Evolutionary conservation across 2,329 filamentous ascomycete genomes (phyloP).

Genomic region (Allantophomopsis lycopodina): DNA sequence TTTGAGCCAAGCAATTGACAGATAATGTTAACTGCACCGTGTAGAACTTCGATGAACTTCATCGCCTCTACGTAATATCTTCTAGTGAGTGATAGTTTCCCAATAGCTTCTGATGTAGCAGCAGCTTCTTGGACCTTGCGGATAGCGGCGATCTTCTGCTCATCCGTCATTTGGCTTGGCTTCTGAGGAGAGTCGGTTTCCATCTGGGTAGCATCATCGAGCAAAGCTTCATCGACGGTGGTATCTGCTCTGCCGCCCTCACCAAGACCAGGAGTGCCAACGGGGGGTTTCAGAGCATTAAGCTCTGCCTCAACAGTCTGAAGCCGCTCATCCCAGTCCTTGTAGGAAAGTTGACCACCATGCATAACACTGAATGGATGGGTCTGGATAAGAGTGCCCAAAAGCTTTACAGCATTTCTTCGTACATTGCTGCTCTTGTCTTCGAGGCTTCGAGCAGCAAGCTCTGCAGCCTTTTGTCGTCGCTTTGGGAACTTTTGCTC

Average conservation of each 20-base stretch:
- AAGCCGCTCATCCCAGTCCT: constrained; percentile 74
- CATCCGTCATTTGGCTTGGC: constrained; percentile 53
- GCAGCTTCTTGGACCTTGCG: constrained; percentile 77
- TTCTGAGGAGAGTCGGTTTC: constrained; percentile 53
- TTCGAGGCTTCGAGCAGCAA: constrained; percentile 79
- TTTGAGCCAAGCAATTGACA: constrained; percentile 83
- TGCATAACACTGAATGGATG: constrained; percentile 92
- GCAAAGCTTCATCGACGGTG: constrained; percentile 60
- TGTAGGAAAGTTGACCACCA: constrained; percentile 69
- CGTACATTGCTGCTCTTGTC: constrained; percentile 98
- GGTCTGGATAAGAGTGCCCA: constrained; percentile 78
- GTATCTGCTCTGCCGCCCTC: constrained; percentile 50
- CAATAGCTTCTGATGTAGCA: constrained; percentile 76
- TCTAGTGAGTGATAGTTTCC: constrained; percentile 74
- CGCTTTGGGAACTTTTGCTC: constrained; percentile 93
- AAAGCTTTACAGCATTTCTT: constrained; percentile 84
- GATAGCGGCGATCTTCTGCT: constrained; percentile 59
- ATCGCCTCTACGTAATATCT: constrained; percentile 91
- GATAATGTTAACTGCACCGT: constrained; percentile 66
- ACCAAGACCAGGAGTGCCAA: constrained; percentile 57
- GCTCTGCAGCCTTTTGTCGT: constrained; percentile 72
- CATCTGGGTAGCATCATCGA: constrained; percentile 81
- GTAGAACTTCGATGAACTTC: constrained; percentile 83
- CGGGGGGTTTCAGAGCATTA: constrained; percentile 66
- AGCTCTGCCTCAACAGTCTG: constrained; percentile 76